phyloP scores from a whole-genome alignment of 225 moss, liverwort and hornwort genomes.

The Antitrichia curtipendula region DNA sequence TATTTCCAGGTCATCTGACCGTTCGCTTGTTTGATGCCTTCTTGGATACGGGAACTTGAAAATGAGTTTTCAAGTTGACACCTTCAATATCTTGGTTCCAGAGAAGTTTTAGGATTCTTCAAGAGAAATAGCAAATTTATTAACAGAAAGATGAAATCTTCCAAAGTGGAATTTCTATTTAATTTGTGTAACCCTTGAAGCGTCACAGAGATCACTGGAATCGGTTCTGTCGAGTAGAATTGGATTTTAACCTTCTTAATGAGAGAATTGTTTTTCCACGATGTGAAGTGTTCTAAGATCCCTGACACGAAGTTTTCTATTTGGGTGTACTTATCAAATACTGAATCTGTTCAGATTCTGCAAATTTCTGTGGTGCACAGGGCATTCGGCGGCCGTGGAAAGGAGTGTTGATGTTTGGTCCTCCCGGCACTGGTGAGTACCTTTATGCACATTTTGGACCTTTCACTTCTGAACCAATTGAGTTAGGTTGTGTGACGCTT shows the following conservation, averaged over 20 bases:
- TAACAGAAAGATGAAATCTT: too few species aligned
- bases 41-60: not conserved
- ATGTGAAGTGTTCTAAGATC: not conserved
- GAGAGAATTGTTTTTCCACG: not conserved
- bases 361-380: slow-evolving; percentile 26
- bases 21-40: not conserved
- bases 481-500: not conserved
- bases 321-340: not conserved
- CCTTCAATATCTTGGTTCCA: not conserved
- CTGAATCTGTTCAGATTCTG: not conserved
- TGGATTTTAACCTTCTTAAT: not conserved
- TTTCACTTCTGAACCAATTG: not conserved
- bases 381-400: slow-evolving; percentile 99
- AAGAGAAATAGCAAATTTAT: not conserved
- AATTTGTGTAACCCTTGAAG: not conserved
- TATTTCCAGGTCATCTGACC: slow-evolving; percentile 62
- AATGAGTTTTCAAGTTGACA: not conserved
- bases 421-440: slow-evolving; percentile 76
- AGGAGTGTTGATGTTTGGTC: slow-evolving; percentile 98
- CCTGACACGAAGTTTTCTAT: not conserved
- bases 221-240: not conserved
- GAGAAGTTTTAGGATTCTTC: not conserved
- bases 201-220: not conserved
- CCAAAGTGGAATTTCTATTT: not conserved
- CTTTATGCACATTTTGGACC: not conserved